These are phyloP conservation scores for Fusarium oligoseptatum DNA, from an alignment of 2,329 filamentous ascomycete species.

Conservation along the genomic window DNA sequence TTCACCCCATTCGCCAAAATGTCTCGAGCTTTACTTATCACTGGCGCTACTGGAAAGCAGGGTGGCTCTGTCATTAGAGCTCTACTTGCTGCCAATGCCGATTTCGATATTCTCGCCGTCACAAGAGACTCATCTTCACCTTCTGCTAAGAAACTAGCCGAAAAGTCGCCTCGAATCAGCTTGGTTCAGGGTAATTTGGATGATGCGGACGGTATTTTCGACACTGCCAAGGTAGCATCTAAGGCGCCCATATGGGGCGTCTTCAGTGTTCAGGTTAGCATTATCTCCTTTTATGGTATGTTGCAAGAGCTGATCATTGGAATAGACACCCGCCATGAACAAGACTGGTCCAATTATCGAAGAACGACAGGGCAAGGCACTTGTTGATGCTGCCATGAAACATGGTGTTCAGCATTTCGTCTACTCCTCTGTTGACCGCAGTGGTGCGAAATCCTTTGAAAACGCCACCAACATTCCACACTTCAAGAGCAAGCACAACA, in stretches of 20 bases:
- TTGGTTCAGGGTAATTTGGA: slow-evolving; percentile 71
- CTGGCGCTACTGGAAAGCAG: slow-evolving; percentile 56
- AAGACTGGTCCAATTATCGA: not conserved
- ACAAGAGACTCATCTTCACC: slow-evolving; percentile 68
- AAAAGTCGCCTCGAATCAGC: slow-evolving; percentile 61
- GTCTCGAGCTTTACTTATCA: slow-evolving; percentile 49
- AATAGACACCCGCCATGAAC: not conserved
- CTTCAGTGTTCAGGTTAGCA: not conserved
- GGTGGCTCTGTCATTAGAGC: slow-evolving; percentile 52
- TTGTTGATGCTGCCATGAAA: slow-evolving; percentile 68
- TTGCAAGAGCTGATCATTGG: not conserved
- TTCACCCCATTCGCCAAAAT: not conserved
- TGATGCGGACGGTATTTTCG: slow-evolving; percentile 64
- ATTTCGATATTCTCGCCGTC: slow-evolving; percentile 69
- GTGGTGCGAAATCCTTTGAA: slow-evolving; percentile 63
- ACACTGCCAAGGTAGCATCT: not conserved
- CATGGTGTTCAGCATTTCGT: slow-evolving; percentile 70
- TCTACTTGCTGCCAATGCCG: slow-evolving; percentile 48
- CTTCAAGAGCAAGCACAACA: slow-evolving; percentile 70
- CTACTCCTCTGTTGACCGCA: slow-evolving; percentile 72
- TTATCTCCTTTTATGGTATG: not conserved
- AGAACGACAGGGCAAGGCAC: slow-evolving; percentile 63
- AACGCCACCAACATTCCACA: slow-evolving; percentile 70
- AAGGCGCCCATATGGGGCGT: not conserved
- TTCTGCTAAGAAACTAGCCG: slow-evolving; percentile 62